A percentile compares a stretch with the other conserved stretches of the same genome.
Conservation (phyloP, 306 rosid genomes). For the Lagenaria siceraria region DNA sequence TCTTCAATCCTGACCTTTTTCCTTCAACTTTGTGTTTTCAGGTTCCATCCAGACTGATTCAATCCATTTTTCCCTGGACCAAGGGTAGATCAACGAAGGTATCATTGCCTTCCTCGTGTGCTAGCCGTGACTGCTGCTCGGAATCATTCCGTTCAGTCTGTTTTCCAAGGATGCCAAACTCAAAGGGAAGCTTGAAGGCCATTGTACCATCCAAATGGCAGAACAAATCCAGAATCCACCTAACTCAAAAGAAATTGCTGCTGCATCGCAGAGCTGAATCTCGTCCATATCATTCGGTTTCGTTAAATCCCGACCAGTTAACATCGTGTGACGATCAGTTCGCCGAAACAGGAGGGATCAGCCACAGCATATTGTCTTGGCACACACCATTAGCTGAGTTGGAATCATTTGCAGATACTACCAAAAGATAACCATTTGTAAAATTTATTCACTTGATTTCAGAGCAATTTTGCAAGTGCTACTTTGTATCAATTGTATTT, state of each 20-base stretch:
- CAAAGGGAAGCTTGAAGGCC: slow-evolving; percentile 35
- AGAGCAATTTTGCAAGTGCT: slow-evolving; percentile 1
- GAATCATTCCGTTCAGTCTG: slow-evolving; percentile 29
- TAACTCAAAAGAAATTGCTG: slow-evolving; percentile 16
- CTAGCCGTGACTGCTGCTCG: neutral
- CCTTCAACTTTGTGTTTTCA: slow-evolving; percentile 21
- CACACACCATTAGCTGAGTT: slow-evolving; percentile 38
- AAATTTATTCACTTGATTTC: neutral
- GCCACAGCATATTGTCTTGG: slow-evolving; percentile 54
- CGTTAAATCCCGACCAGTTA: slow-evolving; percentile 12
- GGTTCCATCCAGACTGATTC: slow-evolving; percentile 60
- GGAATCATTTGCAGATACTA: slow-evolving; percentile 20
- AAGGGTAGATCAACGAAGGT: slow-evolving; percentile 22
- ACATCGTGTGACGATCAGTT: slow-evolving; percentile 18
- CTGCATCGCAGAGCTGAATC: slow-evolving; percentile 17
- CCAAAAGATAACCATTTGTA: neutral
- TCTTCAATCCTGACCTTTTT: neutral
- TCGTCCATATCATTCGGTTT: slow-evolving; percentile 9
- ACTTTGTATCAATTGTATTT: neutral
- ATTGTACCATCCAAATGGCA: slow-evolving; percentile 19
- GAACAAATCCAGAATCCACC: slow-evolving; percentile 24
- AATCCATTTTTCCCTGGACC: slow-evolving; percentile 46
- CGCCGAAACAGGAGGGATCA: slow-evolving; percentile 33
- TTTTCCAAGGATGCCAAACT: slow-evolving; percentile 30
- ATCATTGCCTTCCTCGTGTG: slow-evolving; percentile 10